phyloP scores from a whole-genome alignment of 108 stramenopile genomes.

The Cyclostephanos invisitatus region DNA sequence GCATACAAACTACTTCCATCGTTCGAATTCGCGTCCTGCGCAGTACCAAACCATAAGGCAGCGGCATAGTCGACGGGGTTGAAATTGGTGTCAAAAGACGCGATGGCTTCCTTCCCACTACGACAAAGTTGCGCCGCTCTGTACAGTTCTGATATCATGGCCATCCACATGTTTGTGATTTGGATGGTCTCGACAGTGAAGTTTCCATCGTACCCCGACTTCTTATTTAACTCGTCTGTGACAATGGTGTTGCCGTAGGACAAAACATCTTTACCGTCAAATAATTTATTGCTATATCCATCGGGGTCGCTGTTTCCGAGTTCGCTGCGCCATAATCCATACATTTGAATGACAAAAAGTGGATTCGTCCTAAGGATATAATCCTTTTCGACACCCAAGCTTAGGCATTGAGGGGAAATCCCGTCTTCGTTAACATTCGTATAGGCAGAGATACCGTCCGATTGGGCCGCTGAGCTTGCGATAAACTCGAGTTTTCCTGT shows the following conservation, averaged over 20 bases:
- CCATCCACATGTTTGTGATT: slow-evolving; percentile 65
- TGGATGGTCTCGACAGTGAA: slow-evolving; percentile 55
- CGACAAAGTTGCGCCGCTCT: slow-evolving; percentile 48
- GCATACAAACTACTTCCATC: slow-evolving; percentile 68
- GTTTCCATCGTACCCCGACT: slow-evolving; percentile 28
- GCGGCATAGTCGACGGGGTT: slow-evolving; percentile 67
- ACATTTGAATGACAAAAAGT: slow-evolving; percentile 40
- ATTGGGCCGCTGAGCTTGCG: slow-evolving; percentile 15
- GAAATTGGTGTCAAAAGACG: slow-evolving; percentile 4
- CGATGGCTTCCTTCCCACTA: background rate
- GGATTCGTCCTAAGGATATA: slow-evolving; percentile 30
- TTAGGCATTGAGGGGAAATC: slow-evolving; percentile 35
- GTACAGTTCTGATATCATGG: slow-evolving; percentile 60
- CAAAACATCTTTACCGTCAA: slow-evolving; percentile 30
- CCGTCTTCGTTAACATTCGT: slow-evolving; percentile 31
- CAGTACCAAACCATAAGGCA: slow-evolving; percentile 75
- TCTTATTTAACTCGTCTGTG: slow-evolving; percentile 31
- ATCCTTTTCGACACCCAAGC: slow-evolving; percentile 15
- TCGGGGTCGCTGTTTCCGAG: slow-evolving; percentile 33
- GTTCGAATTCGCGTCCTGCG: slow-evolving; percentile 42
- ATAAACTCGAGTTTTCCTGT: slow-evolving; percentile 25
- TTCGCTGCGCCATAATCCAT: slow-evolving; percentile 37
- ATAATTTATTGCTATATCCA: slow-evolving; percentile 56
- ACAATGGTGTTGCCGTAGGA: slow-evolving; percentile 50
- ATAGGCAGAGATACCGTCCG: slow-evolving; percentile 32